A percentile compares a stretch with the other conserved stretches of the same genome.
Evolutionary conservation across 768 basidiomycete species (phyloP).

Genomic region (Saitozyma podzolica): DNA sequence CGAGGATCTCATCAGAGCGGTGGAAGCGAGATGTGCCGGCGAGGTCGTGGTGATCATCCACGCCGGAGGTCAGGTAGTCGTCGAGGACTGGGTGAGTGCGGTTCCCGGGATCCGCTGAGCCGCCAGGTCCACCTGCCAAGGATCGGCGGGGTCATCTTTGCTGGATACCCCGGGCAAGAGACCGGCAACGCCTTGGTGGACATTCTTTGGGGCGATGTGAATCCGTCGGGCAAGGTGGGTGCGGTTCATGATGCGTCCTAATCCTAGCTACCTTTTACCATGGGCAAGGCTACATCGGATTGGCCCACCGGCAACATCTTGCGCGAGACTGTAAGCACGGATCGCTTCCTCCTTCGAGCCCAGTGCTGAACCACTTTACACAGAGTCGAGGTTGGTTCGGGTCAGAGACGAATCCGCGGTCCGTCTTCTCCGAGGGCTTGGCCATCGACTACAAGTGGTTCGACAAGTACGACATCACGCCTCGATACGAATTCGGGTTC

Average conservation of each 20-base stretch:
- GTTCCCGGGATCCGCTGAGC: not conserved
- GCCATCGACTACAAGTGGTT: constrained; percentile 53
- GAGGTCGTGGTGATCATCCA: constrained; percentile 44
- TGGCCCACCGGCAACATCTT: constrained; percentile 48
- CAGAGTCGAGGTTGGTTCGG: constrained; percentile 1
- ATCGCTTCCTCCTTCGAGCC: too few relatives aligned
- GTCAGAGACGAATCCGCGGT: constrained; percentile 26
- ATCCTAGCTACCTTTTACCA: constrained; percentile 47
- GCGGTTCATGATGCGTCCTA: not conserved
- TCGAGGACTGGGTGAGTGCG: constrained; percentile 44
- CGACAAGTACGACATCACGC: constrained; percentile 46
- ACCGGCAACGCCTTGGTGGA: constrained; percentile 50
- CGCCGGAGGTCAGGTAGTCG: constrained; percentile 38
- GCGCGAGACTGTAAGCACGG: constrained; percentile 25
- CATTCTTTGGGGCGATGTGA: constrained; percentile 46
- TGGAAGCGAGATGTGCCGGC: constrained; percentile 35
- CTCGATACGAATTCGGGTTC: constrained; percentile 52
- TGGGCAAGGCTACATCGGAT: constrained; percentile 40
- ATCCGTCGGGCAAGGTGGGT: constrained; percentile 43
- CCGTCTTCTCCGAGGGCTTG: constrained; percentile 47
- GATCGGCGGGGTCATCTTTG: constrained; percentile 48
- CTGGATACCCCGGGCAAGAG: constrained; percentile 48
- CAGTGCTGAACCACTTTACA: too few relatives aligned
- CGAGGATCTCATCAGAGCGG: constrained; percentile 41
- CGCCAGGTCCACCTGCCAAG: constrained; percentile 49